Evolutionary conservation across 2,329 filamentous ascomycete genomes (phyloP).

Genomic region (Teratosphaeria pseudoeucalypti): DNA sequence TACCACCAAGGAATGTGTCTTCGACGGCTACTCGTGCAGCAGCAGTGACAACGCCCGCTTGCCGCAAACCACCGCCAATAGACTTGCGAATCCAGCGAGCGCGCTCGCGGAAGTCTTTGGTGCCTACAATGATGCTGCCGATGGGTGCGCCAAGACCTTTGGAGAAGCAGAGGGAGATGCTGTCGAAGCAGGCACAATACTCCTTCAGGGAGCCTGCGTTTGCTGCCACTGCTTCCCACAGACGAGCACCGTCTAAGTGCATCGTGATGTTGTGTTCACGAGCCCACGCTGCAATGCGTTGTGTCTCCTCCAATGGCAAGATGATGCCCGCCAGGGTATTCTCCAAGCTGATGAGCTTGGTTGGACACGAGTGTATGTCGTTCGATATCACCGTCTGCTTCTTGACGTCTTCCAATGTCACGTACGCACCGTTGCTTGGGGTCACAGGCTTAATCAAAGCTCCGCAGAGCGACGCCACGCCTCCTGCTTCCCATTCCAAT

Average conservation of each 20-base stretch:
- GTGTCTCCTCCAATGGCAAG: constrained; percentile 63
- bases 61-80: constrained; percentile 68
- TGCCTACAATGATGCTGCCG: constrained; percentile 60
- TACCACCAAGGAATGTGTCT: constrained; percentile 64
- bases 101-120: constrained; percentile 49
- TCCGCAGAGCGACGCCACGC: constrained; percentile 60
- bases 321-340: constrained; percentile 76
- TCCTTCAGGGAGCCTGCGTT: constrained; percentile 58
- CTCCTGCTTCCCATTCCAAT: constrained; percentile 56
- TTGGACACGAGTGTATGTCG: constrained; percentile 70
- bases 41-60: constrained; percentile 65
- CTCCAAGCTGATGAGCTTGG: constrained; percentile 70
- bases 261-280: constrained; percentile 53
- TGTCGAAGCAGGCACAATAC: constrained; percentile 61
- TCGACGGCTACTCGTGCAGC: constrained; percentile 68
- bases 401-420: constrained; percentile 68
- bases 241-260: constrained; percentile 68
- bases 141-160: constrained; percentile 77
- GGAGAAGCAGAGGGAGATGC: constrained; percentile 66
- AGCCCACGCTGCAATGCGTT: constrained; percentile 59
- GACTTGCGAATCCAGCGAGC: constrained; percentile 70
- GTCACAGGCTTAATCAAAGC: constrained; percentile 58
- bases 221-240: constrained; percentile 72
- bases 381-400: constrained; percentile 53
- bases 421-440: constrained; percentile 59